Conservation (phyloP, 306 rosid species). For the Astragalus membranaceus region DNA sequence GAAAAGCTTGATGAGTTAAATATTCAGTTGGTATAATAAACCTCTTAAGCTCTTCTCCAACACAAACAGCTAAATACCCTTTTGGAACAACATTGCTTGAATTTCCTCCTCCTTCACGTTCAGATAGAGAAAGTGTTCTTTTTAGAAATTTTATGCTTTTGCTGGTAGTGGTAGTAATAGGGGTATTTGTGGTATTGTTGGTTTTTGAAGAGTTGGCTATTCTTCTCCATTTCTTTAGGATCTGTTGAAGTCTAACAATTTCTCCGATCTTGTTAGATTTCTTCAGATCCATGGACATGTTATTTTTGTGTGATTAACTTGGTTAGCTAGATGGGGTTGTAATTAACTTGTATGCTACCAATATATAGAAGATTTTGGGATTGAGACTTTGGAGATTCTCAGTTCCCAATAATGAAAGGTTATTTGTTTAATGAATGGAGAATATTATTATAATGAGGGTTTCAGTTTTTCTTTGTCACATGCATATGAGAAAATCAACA, state of each 20-base stretch:
- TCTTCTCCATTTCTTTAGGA: constrained; percentile 91
- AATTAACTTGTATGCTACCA: constrained; percentile 2
- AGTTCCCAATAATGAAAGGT: neutral
- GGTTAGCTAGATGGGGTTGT: neutral
- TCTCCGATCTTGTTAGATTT: constrained; percentile 88
- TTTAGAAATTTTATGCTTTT: constrained; percentile 72
- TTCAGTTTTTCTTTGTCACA: constrained; percentile 14
- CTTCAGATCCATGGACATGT: constrained; percentile 53
- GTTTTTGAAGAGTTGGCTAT: constrained; percentile 54
- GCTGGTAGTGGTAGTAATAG: constrained; percentile 19
- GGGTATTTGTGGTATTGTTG: neutral
- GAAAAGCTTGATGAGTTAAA: constrained; percentile 53
- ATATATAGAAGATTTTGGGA: constrained; percentile 36
- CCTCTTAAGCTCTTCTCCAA: constrained; percentile 71
- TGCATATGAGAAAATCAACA: constrained; percentile 14
- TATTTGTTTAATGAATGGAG: neutral
- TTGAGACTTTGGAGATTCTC: neutral
- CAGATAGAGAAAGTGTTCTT: constrained; percentile 63
- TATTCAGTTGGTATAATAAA: constrained; percentile 68
- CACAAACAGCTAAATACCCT: constrained; percentile 77
- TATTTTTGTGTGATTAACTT: neutral
- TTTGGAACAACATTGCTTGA: constrained; percentile 49
- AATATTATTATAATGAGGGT: neutral
- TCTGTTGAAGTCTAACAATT: constrained; percentile 90
- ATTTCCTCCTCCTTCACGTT: constrained; percentile 24